Evolutionary conservation across 495 filamentous ascomycete species (phyloP), one percentile per base, ranked within the genome.

Genomic region (Aspergillus homomorphus): DNA sequence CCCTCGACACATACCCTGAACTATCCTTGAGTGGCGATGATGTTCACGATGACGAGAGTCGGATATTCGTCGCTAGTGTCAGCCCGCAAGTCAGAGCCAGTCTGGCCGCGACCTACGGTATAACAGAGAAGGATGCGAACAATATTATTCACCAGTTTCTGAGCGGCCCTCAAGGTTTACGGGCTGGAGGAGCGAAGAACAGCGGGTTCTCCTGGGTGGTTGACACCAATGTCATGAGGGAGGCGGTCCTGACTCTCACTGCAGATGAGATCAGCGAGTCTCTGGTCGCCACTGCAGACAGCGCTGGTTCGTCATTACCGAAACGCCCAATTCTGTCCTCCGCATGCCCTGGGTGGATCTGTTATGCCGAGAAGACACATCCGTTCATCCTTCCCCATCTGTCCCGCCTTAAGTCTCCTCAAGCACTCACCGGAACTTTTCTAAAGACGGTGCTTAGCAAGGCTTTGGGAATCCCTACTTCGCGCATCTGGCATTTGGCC

Each of bases 301-400:
- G 67, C 20, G 38, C 63, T 43, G 54, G 46, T 14, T 46, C 64
- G 30, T 46, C 53, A 9, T 61, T 70, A 24, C 82, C 85, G 1
- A 82, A 84, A 49, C 83, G 81, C 43, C 95, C 92, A 0, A 87
- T 97, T 54, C 75, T 98, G 15, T 89, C 93, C 10, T 93, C 91
- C 10, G 90, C 91, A 12, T 98, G 94, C 69, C 94, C 94, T 0
- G 94, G 94, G 26, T 98, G 96, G 91, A 93, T 98, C 30, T 98
- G 94, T 74, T 98, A 98, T 69, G 92, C 93, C 49, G 94, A 98
- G 65, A 97, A 98, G 74, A 96, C 91, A 28, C 93, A 98, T 68
- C 91, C 94, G 0, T 86, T 95, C 63, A 84, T 97, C 44, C 81
- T 98, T 45, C 92, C 92, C 7, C 91, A 98, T 69, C 80, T 98